phyloP scores from a whole-genome alignment of 2,329 filamentous ascomycete species.

The Ceratocystis huliohia region DNA sequence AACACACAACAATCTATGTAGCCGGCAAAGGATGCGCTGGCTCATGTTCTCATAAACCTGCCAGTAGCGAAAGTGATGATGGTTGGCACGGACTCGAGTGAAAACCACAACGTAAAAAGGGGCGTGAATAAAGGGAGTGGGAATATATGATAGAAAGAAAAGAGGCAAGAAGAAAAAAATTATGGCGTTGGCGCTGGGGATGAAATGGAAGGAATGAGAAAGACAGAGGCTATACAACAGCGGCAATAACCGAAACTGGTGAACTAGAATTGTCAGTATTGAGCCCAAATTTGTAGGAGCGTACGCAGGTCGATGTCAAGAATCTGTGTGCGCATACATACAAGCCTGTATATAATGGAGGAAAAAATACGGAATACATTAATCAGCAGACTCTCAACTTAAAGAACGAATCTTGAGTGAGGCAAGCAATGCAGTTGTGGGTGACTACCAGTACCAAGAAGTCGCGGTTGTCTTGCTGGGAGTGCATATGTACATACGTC shows the following conservation, averaged over 20 bases:
- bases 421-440: background rate
- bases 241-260: conserved; percentile 5
- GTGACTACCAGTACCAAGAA: background rate
- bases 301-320: background rate
- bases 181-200: background rate
- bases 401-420: too few species aligned
- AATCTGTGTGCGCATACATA: background rate
- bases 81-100: background rate
- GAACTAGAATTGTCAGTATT: background rate
- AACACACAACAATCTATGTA: conserved; percentile 17
- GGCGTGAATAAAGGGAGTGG: background rate
- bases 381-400: too few species aligned
- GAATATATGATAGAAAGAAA: background rate
- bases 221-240: background rate
- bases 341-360: background rate
- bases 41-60: conserved; percentile 1
- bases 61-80: background rate
- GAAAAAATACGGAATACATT: background rate
- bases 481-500: background rate
- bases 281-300: background rate
- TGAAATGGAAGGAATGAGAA: background rate
- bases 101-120: background rate
- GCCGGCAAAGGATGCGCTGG: conserved; percentile 2
- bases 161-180: background rate
- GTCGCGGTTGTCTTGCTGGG: background rate